Evolutionary conservation across 495 filamentous ascomycete species (phyloP), one percentile per base, ranked within the genome.

Genomic region (Neurospora sp.): DNA sequence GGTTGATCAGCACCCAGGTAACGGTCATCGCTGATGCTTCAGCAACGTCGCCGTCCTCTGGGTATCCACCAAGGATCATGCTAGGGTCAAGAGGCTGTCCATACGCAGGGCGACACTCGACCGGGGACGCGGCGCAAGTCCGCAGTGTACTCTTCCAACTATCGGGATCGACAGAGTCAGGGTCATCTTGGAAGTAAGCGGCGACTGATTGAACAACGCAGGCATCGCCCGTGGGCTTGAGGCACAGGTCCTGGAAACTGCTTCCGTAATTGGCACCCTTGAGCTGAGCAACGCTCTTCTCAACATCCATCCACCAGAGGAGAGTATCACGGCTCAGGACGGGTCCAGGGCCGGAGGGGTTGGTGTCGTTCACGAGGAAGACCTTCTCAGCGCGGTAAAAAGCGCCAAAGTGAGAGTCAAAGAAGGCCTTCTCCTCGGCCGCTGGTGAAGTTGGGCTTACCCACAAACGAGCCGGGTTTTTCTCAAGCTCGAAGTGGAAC

Each of bases 1-100:
- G 86, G 73, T 98, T 99, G 74, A 91, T 95, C 40, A 98, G 87
- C n/a, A 99, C 96, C 96, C 96, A 99, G 1, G 96, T 98, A 7
- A 91, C 88, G 16, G 97, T 90, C 76, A 98, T 86, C 3, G 96
- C 95, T 69, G 87, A 80, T 9, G 95, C 87, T 48, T 94, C 89
- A 0, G 92, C 83, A n/a, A 93, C 85, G 76, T 92, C 86, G 7
- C 85, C 88, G 4, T 86, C 87, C 12, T 89, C 81, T 69, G 91
- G 83, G 77, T 90, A 94, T 3, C 94, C 94, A 10, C 96, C 95
- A 44, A 99, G 84, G 27, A 98, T 88, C 84, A 97, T 89, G 72
- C 92, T 90, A 4, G 92, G 93, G 48, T 91, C 88, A 35, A 99
- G 82, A 8, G 96, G 96, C 76, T 96, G 94, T 65, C 89, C 86